phyloP scores from a whole-genome alignment of 768 basidiomycete species.

The Xerocomellus dryophilus region DNA sequence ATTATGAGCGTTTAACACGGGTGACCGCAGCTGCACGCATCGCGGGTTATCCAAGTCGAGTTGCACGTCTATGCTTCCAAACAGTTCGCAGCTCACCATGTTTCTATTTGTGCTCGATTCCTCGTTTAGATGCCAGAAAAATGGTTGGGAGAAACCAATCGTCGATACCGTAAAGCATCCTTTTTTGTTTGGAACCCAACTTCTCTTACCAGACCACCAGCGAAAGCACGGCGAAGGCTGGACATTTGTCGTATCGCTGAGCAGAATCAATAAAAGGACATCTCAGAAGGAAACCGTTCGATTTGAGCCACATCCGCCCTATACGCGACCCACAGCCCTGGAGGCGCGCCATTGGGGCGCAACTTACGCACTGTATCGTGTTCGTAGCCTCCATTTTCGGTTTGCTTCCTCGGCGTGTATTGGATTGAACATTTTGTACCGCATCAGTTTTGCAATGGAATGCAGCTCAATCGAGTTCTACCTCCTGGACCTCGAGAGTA shows the following conservation, averaged over 20 bases:
- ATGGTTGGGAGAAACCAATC: constrained; percentile 80
- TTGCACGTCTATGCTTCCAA: not conserved
- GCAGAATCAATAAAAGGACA: constrained; percentile 64
- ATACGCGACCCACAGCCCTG: constrained; percentile 59
- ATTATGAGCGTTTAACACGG: not conserved
- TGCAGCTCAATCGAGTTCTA: constrained; percentile 70
- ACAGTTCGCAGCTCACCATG: not conserved
- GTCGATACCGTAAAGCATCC: constrained; percentile 63
- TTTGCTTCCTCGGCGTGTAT: not conserved
- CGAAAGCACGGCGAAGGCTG: constrained; percentile 48
- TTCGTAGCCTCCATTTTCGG: constrained; percentile 42
- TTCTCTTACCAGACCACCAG: constrained; percentile 32
- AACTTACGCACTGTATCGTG: constrained; percentile 82
- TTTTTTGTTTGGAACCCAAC: not conserved
- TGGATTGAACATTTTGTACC: constrained; percentile 21
- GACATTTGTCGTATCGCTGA: constrained; percentile 69
- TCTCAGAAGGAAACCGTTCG: constrained; percentile 65
- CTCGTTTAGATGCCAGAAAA: constrained; percentile 71
- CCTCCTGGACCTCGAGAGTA: constrained; percentile 86
- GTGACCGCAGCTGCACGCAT: not conserved
- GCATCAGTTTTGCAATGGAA: constrained; percentile 66
- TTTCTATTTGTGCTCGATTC: not conserved
- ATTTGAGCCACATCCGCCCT: constrained; percentile 71
- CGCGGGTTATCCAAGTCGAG: not conserved
- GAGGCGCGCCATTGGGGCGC: constrained; percentile 94